These are phyloP conservation scores for Pyrenopolyporus hunteri DNA, from an alignment of 495 filamentous ascomycete species.

Conservation along the genomic window DNA sequence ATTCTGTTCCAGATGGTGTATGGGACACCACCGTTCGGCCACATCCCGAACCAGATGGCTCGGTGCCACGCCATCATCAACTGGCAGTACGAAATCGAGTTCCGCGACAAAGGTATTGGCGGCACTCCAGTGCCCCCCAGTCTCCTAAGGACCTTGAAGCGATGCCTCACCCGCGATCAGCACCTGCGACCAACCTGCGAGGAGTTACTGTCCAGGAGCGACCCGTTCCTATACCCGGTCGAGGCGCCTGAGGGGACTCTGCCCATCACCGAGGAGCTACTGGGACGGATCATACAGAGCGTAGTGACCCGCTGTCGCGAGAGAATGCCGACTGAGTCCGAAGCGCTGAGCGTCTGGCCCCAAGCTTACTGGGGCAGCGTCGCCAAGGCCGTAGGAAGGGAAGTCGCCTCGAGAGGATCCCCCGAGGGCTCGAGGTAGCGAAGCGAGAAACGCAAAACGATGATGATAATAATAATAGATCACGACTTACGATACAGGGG, in stretches of 20 bases:
- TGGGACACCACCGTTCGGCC: constrained; percentile 88
- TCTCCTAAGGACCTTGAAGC: constrained; percentile 73
- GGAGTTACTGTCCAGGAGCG: constrained; percentile 71
- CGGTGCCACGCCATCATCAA: constrained; percentile 86
- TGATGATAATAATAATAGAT: not conserved
- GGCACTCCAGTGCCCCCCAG: constrained; percentile 71
- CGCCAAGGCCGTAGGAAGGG: constrained; percentile 50
- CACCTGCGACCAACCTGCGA: constrained; percentile 76
- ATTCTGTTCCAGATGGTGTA: constrained; percentile 99
- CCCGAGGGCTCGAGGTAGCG: constrained; percentile 11
- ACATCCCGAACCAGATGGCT: constrained; percentile 81
- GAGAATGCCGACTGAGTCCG: constrained; percentile 71
- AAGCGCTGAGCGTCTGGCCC: constrained; percentile 72
- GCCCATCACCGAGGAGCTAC: constrained; percentile 75
- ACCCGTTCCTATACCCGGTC: constrained; percentile 83
- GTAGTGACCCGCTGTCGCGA: constrained; percentile 77
- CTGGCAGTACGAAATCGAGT: constrained; percentile 81
- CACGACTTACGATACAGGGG: constrained; percentile 4
- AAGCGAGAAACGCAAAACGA: not conserved
- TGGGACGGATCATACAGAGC: constrained; percentile 75
- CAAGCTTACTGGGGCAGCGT: constrained; percentile 58
- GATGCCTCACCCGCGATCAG: constrained; percentile 81
- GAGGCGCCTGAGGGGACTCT: constrained; percentile 65
- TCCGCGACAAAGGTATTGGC: constrained; percentile 76
- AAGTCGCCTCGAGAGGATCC: not conserved